Evolutionary conservation across 768 basidiomycete genomes (phyloP).

Genomic region (Lactifluus volemus): DNA sequence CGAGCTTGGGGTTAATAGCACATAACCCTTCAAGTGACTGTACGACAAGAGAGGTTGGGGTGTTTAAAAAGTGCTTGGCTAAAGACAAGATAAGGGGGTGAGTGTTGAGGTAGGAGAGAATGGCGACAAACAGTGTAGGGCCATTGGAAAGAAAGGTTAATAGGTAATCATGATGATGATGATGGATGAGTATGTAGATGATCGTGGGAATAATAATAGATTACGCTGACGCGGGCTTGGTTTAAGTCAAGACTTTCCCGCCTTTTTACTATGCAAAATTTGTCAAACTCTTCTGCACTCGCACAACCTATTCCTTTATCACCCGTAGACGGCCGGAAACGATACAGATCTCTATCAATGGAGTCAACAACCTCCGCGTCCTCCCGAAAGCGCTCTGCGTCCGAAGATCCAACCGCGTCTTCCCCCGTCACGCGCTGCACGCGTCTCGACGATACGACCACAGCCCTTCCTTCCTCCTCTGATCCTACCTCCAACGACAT

Average conservation of each 20-base stretch:
- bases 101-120: not conserved
- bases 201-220: constrained; percentile 5
- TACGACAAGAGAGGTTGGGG: constrained; percentile 57
- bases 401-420: constrained; percentile 50
- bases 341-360: constrained; percentile 65
- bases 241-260: not conserved
- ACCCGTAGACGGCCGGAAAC: constrained; percentile 11
- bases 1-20: constrained; percentile 59
- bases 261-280: constrained; percentile 5
- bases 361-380: constrained; percentile 62
- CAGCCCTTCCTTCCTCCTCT: constrained; percentile 10
- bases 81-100: not conserved
- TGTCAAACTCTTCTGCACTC: not conserved
- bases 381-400: constrained; percentile 72
- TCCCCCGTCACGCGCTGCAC: constrained; percentile 31
- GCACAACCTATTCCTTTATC: constrained; percentile 4
- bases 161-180: too few species aligned
- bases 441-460: constrained; percentile 14
- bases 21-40: constrained; percentile 73
- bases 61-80: constrained; percentile 75
- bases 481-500: constrained; percentile 40
- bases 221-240: not conserved
- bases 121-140: not conserved
- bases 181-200: not conserved
- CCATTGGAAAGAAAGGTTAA: too few species aligned